Evolutionary conservation across 2,329 filamentous ascomycete genomes (phyloP).

Genomic region (Spiromastix sp.): DNA sequence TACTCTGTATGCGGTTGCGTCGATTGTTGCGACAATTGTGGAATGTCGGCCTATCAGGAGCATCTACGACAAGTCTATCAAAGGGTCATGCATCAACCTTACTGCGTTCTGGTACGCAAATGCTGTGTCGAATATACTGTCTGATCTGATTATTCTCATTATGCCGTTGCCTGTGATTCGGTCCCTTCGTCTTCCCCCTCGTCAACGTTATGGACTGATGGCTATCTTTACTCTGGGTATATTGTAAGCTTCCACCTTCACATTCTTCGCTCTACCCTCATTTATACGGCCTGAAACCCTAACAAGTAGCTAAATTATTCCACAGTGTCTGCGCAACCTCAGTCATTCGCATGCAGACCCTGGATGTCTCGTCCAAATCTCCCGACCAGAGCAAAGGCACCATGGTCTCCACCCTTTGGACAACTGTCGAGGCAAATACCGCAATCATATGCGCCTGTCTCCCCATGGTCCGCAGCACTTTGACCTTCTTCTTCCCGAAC

Average conservation of each 20-base stretch:
- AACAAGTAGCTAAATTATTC: conserved; percentile 1
- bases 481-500: conserved; percentile 14
- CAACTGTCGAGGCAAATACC: conserved; percentile 24
- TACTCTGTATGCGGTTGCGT: conserved; percentile 37
- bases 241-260: conserved; percentile 21
- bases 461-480: conserved; percentile 23
- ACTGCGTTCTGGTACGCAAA: conserved; percentile 42
- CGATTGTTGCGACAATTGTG: conserved; percentile 37
- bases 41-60: conserved; percentile 41
- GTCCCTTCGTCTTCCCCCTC: conserved; percentile 18
- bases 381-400: conserved; percentile 18
- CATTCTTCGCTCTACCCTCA: not conserved
- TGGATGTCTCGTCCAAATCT: conserved; percentile 17
- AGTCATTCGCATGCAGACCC: conserved; percentile 24
- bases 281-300: not conserved
- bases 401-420: conserved; percentile 25
- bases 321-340: conserved; percentile 19
- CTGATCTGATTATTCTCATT: conserved; percentile 24
- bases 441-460: conserved; percentile 30
- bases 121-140: conserved; percentile 26
- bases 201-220: conserved; percentile 42
- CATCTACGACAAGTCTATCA: conserved; percentile 36
- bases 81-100: conserved; percentile 37
- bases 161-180: conserved; percentile 25
- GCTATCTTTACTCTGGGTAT: conserved; percentile 26